Base-by-base conservation (phyloP, 2,329 filamentous ascomycete genomes). In the Pezicula radicicola region DNA sequence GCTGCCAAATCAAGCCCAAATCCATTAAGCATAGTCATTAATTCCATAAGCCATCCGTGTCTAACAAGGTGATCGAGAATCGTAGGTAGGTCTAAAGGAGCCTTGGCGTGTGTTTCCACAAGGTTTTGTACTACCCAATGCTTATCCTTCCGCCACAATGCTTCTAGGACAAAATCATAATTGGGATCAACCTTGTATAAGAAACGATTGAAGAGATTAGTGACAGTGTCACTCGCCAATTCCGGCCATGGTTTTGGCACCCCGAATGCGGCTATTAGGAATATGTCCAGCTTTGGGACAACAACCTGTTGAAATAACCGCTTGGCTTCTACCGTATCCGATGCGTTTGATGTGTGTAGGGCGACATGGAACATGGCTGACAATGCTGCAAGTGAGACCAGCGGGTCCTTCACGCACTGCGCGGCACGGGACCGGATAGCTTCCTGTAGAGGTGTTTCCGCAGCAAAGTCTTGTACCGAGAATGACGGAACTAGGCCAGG, bases 1-100 rank as follows among this genome's bases (percentile, higher is more conserved):
- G 91, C 89, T 15, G 90, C 89, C 44, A 97, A 80, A 66, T 97
- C 93, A 53, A 96, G 80, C 9, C 89, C 90, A 64, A 97, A 90
- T 0, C 89, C 90, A 61, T 88, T 96, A 9, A 64, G 60, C 42
- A 66, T 62, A 16, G 59, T 57, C 16, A 92, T 83, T 19, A 97
- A 75, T 49, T 89, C 84, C 51, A 93, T 87, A 4, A 96, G 77
- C 93, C 93, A 97, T 37, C 82, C 81, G 63, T 94, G 88, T 62
- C 88, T 85, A 35, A 88, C 74, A 7, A 91, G 90, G 64, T 95
- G 90, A 46, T 95, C 87, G 56, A 90, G 84, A 35, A 93, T 88
- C 15, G 83, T 72, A 3, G 81, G 79, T 36, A 92, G 77, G 47
- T 86, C 80, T 52, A 85, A 81, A 2, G 84, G 85, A 60, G 88